phyloP scores from a whole-genome alignment of 2,329 filamentous ascomycete species.

The Fusarium sp. region DNA sequence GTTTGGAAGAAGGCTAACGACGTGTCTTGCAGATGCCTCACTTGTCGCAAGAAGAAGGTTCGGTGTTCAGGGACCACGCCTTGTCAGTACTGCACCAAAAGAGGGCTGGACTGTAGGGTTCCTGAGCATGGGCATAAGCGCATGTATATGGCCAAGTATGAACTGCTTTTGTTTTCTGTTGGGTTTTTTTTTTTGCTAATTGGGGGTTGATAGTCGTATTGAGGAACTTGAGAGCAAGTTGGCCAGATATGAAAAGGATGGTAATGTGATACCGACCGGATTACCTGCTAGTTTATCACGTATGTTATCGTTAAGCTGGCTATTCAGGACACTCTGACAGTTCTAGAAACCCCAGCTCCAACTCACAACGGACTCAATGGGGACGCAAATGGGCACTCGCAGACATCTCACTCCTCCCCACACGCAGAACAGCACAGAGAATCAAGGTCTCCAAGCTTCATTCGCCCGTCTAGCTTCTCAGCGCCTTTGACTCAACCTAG shows the following conservation, averaged over 20 bases:
- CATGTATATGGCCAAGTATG: conserved; percentile 42
- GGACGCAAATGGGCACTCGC: conserved; percentile 17
- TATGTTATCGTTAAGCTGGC: neutral
- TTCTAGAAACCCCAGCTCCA: conserved; percentile 5
- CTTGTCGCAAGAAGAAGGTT: conserved; percentile 43
- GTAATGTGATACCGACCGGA: conserved; percentile 19
- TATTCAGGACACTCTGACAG: neutral
- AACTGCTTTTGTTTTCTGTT: neutral
- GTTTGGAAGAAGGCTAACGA: neutral
- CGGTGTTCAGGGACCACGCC: conserved; percentile 41
- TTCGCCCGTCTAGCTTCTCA: conserved; percentile 39
- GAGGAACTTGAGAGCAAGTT: conserved; percentile 41
- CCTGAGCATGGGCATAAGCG: conserved; percentile 43
- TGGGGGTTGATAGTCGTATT: conserved; percentile 25
- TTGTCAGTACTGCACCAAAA: conserved; percentile 41
- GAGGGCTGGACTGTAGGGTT: conserved; percentile 39
- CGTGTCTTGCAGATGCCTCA: conserved; percentile 33
- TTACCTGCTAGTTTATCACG: conserved; percentile 22
- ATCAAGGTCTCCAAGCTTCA: conserved; percentile 37
- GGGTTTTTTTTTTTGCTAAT: neutral
- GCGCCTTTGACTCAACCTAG: conserved; percentile 26
- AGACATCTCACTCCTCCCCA: conserved; percentile 33
- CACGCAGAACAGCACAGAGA: conserved; percentile 26
- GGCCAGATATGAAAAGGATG: conserved; percentile 39
- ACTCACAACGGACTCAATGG: conserved; percentile 6